Evolutionary conservation across 192 early-diverging fungal species (phyloP).

Genomic region (Coemansia sp.): DNA sequence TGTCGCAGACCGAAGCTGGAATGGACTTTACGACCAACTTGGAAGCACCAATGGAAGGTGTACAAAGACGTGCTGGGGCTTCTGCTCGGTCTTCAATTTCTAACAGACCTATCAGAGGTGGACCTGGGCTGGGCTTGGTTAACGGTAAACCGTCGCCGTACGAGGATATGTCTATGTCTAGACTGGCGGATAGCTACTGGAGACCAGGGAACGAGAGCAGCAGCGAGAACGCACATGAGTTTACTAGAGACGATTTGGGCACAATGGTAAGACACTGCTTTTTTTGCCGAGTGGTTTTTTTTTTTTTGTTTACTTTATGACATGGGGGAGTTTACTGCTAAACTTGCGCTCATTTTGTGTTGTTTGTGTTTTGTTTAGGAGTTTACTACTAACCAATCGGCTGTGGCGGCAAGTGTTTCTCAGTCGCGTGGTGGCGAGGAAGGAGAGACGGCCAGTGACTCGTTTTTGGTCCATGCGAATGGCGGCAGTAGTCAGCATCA

Average conservation of each 20-base stretch:
- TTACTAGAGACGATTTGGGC: slow-evolving; percentile 24
- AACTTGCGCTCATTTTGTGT: neutral
- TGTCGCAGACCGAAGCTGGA: slow-evolving; percentile 37
- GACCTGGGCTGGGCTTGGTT: neutral
- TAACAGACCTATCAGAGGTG: neutral
- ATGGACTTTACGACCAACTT: slow-evolving; percentile 44
- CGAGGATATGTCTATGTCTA: slow-evolving; percentile 34
- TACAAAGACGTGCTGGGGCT: slow-evolving; percentile 11
- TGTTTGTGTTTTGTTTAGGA: slow-evolving; percentile 25
- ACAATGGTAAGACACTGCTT: slow-evolving; percentile 24
- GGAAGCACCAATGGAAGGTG: slow-evolving; percentile 37
- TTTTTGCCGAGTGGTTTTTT: too few relatives aligned
- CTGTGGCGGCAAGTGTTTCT: neutral
- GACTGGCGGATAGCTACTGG: slow-evolving; percentile 44
- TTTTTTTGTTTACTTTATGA: neutral
- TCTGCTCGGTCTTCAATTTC: neutral
- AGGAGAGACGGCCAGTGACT: slow-evolving; percentile 15
- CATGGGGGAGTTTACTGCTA: neutral
- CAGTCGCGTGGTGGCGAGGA: neutral
- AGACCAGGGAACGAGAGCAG: slow-evolving; percentile 17
- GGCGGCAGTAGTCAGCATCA: slow-evolving; percentile 15
- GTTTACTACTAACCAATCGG: slow-evolving; percentile 32
- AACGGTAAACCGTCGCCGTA: slow-evolving; percentile 1
- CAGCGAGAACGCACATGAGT: slow-evolving; percentile 1
- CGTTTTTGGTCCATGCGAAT: slow-evolving; percentile 16